These are phyloP conservation scores for Nitzschia sp. DNA, from an alignment of 108 stramenopile species.

Conservation along the genomic window DNA sequence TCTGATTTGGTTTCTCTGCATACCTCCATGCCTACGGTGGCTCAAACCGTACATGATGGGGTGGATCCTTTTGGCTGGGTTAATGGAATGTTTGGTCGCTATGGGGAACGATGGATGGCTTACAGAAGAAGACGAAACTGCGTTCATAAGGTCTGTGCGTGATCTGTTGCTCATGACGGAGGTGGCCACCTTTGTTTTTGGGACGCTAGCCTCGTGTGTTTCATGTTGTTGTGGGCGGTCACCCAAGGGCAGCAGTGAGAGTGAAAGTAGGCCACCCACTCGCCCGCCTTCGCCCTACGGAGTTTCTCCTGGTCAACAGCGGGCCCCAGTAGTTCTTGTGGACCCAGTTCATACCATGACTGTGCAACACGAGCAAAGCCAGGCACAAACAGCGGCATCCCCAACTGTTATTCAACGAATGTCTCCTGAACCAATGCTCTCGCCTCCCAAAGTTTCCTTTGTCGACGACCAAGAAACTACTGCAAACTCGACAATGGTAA, in stretches of 20 bases:
- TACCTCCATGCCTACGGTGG: conserved; percentile 11
- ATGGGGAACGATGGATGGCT: not conserved
- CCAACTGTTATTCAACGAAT: too few species aligned
- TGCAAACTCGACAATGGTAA: too few species aligned
- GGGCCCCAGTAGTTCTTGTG: too few species aligned
- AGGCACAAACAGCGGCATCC: too few species aligned
- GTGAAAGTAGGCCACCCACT: too few species aligned
- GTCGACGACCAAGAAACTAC: too few species aligned
- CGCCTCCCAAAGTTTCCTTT: too few species aligned
- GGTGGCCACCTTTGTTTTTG: not conserved
- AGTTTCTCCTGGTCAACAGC: too few species aligned
- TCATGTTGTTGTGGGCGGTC: not conserved
- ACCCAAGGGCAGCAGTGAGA: not conserved
- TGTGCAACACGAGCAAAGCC: too few species aligned
- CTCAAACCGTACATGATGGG: conserved; percentile 1
- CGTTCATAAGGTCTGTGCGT: not conserved
- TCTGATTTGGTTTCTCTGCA: not conserved
- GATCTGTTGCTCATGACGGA: not conserved
- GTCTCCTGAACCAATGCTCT: too few species aligned
- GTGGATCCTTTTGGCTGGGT: not conserved
- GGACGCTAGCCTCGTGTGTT: not conserved
- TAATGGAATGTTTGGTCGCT: not conserved
- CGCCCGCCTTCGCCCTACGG: too few species aligned
- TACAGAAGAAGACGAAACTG: not conserved
- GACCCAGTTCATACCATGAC: too few species aligned